These are phyloP conservation scores for Phytophthora citrophthora DNA, from an alignment of 352 stramenopile genomes.

Conservation along the genomic window DNA sequence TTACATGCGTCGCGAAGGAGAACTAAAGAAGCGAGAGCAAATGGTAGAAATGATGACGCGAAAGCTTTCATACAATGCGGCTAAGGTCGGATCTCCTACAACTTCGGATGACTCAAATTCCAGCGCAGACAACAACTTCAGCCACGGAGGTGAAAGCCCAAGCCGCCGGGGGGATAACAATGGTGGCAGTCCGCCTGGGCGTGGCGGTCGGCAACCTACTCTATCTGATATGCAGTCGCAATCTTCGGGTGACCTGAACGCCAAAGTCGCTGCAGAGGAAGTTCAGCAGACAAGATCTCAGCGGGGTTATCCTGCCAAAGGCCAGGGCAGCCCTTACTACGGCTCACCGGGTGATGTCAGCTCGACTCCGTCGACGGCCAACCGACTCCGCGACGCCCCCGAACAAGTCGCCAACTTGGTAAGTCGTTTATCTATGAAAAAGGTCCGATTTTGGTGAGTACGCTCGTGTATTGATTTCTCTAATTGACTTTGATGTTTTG, in stretches of 20 bases:
- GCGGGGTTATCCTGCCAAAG: conserved; percentile 48
- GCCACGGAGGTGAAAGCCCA: conserved; percentile 41
- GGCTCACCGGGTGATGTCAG: conserved; percentile 35
- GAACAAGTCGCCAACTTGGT: conserved; percentile 64
- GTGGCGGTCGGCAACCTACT: conserved; percentile 25
- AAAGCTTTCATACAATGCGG: conserved; percentile 69
- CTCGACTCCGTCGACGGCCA: conserved; percentile 36
- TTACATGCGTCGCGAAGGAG: conserved; percentile 75
- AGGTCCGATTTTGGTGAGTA: conserved; percentile 16
- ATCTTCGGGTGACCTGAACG: conserved; percentile 45
- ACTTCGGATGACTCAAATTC: conserved; percentile 83
- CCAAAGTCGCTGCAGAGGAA: conserved; percentile 42
- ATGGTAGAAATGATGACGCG: conserved; percentile 85
- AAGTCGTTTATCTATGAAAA: conserved; percentile 28
- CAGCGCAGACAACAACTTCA: conserved; percentile 76
- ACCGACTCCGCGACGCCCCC: conserved; percentile 43
- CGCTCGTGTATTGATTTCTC: not conserved
- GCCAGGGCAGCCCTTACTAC: conserved; percentile 50
- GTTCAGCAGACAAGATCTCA: conserved; percentile 37
- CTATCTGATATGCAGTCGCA: conserved; percentile 52
- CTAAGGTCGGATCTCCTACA: conserved; percentile 71
- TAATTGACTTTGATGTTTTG: conserved; percentile 13
- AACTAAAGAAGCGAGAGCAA: conserved; percentile 88
- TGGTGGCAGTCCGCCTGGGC: conserved; percentile 49
- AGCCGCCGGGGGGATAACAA: conserved; percentile 49